Evolutionary conservation across 2,329 filamentous ascomycete species (phyloP).

Genomic region (Bertia moriformis): DNA sequence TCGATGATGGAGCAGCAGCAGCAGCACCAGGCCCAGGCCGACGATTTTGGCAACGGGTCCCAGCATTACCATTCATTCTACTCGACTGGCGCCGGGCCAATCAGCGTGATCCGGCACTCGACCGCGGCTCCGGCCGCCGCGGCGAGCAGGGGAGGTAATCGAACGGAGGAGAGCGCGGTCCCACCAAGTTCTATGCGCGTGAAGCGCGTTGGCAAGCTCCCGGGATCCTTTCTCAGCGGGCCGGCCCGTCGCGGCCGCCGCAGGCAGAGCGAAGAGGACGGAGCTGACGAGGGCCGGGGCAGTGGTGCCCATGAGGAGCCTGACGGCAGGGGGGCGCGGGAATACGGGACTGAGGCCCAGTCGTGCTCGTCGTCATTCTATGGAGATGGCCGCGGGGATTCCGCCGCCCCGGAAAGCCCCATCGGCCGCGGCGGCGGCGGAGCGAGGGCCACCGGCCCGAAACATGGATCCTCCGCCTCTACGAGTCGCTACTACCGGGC

Average conservation of each 20-base stretch:
- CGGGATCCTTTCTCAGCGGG: slow-evolving; percentile 66
- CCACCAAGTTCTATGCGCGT: slow-evolving; percentile 63
- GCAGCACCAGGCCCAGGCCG: neutral
- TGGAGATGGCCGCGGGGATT: slow-evolving; percentile 8
- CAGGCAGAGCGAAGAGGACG: slow-evolving; percentile 53
- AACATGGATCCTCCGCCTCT: too few relatives aligned
- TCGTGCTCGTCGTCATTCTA: slow-evolving; percentile 18
- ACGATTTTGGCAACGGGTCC: neutral
- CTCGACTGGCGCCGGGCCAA: slow-evolving; percentile 25
- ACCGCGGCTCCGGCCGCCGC: slow-evolving; percentile 33
- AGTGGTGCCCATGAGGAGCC: slow-evolving; percentile 15
- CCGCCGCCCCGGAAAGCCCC: too few relatives aligned
- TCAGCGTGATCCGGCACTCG: slow-evolving; percentile 35
- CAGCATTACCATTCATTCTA: too few relatives aligned
- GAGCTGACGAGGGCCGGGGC: slow-evolving; percentile 18
- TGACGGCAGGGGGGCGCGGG: slow-evolving; percentile 5
- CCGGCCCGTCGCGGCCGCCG: slow-evolving; percentile 63
- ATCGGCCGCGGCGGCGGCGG: too few relatives aligned
- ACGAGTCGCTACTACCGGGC: too few relatives aligned
- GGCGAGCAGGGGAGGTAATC: slow-evolving; percentile 47
- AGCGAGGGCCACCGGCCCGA: too few relatives aligned
- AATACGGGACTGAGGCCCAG: slow-evolving; percentile 17
- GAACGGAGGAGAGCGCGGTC: too few relatives aligned
- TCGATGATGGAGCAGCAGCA: too few relatives aligned
- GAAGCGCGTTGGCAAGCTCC: slow-evolving; percentile 61